phyloP scores from a whole-genome alignment of 2,329 filamentous ascomycete genomes.

The Sporothrix brunneoviolacea region DNA sequence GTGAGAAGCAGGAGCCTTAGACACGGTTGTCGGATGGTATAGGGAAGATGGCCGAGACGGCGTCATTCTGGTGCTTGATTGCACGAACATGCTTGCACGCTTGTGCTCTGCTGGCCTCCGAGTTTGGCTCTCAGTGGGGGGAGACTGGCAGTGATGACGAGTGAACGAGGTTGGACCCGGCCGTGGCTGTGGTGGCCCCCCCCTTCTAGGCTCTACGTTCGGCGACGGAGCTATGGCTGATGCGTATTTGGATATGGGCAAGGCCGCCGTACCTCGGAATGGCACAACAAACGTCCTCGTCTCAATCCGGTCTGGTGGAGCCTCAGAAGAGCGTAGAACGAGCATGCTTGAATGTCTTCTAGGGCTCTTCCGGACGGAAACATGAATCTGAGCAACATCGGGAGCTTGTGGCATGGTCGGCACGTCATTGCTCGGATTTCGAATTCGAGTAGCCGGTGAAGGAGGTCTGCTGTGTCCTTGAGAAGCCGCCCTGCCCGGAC shows the following conservation, averaged over 20 bases:
- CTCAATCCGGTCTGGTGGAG: neutral
- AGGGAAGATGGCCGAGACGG: neutral
- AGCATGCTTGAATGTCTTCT: slow-evolving; percentile 10
- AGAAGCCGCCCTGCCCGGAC: neutral
- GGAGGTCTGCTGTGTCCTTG: too few species aligned
- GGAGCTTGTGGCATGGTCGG: too few species aligned
- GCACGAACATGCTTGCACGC: slow-evolving; percentile 22
- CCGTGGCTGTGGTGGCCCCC: neutral
- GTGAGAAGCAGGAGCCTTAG: neutral
- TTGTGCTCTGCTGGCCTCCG: slow-evolving; percentile 16
- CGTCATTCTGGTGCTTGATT: slow-evolving; percentile 5
- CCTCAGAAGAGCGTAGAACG: slow-evolving; percentile 1
- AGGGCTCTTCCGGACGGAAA: slow-evolving; percentile 19
- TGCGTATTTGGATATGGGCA: slow-evolving; percentile 9
- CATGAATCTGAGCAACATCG: neutral
- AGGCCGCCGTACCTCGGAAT: neutral
- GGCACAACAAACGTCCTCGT: neutral
- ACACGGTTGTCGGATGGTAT: neutral
- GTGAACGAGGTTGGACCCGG: neutral
- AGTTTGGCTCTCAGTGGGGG: neutral
- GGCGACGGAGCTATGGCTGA: neutral
- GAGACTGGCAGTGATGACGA: neutral
- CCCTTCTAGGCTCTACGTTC: neutral
- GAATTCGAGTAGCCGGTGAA: too few species aligned
- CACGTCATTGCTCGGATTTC: too few species aligned